Percentiles rank a stretch among this genome's conserved stretches.
Evolutionary conservation across 2,329 filamentous ascomycete species (phyloP).

Genomic region (Fusarium sp.): DNA sequence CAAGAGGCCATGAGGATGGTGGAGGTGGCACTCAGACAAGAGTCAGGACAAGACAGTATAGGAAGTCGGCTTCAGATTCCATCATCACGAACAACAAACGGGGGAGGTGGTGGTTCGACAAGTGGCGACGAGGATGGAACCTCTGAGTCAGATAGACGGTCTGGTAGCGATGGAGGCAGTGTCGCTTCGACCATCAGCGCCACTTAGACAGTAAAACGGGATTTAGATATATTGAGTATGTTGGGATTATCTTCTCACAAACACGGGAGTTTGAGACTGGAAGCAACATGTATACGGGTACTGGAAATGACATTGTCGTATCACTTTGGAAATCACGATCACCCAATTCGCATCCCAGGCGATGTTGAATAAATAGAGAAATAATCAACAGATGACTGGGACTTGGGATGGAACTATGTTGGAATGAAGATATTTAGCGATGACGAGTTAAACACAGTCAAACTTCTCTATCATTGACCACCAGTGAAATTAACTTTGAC

Average conservation of each 20-base stretch:
- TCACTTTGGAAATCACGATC: not conserved
- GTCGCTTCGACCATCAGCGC: conserved; percentile 54
- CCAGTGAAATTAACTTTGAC: not conserved
- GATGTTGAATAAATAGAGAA: conserved; percentile 14
- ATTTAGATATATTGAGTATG: conserved; percentile 13
- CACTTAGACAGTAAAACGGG: conserved; percentile 22
- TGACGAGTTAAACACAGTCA: not conserved
- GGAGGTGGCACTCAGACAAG: conserved; percentile 56
- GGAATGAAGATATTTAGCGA: not conserved
- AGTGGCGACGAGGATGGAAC: conserved; percentile 54
- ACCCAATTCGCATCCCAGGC: not conserved
- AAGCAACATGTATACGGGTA: conserved; percentile 17
- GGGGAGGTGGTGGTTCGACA: conserved; percentile 47
- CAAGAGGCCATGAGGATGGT: conserved; percentile 77
- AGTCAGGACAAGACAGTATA: conserved; percentile 45
- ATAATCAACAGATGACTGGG: not conserved
- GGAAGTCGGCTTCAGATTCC: conserved; percentile 53
- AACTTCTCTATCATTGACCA: not conserved
- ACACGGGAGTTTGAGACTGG: conserved; percentile 32
- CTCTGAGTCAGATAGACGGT: conserved; percentile 54
- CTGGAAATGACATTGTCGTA: conserved; percentile 14
- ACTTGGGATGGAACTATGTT: not conserved
- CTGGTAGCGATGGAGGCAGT: conserved; percentile 56
- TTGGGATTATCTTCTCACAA: conserved; percentile 20
- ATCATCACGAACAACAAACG: conserved; percentile 49